phyloP scores from a whole-genome alignment of 768 basidiomycete genomes.

The Rhodotorula kratochvilovae region DNA sequence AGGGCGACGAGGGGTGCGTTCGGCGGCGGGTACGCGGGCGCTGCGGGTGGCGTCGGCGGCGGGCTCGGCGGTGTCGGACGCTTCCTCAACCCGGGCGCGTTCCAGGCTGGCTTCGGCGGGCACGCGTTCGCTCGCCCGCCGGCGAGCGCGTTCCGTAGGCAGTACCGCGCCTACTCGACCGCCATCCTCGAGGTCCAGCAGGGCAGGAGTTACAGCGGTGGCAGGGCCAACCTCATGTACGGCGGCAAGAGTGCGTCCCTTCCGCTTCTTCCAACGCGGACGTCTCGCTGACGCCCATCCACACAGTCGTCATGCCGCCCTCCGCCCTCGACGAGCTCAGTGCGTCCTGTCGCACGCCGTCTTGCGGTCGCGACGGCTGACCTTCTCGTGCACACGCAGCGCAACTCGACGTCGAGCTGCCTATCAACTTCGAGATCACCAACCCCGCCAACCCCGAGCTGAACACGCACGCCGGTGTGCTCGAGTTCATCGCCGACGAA shows the following conservation, averaged over 20 bases:
- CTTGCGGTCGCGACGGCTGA: background rate
- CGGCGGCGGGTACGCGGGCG: slow-evolving; percentile 9
- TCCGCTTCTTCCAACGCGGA: too few relatives aligned
- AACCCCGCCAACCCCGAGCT: slow-evolving; percentile 78
- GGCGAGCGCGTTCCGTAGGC: slow-evolving; percentile 78
- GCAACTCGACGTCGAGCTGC: slow-evolving; percentile 76
- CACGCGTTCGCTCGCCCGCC: slow-evolving; percentile 46
- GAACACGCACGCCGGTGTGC: slow-evolving; percentile 87
- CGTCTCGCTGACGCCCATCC: background rate
- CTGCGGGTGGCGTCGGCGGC: background rate
- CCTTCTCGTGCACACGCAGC: slow-evolving; percentile 47
- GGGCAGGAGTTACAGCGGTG: slow-evolving; percentile 47
- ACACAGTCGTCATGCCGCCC: slow-evolving; percentile 89
- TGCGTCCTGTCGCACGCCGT: slow-evolving; percentile 42
- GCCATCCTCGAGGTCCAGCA: slow-evolving; percentile 43
- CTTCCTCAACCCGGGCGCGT: slow-evolving; percentile 34
- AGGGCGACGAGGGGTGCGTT: too few relatives aligned
- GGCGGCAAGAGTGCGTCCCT: slow-evolving; percentile 85
- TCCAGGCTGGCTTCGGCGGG: slow-evolving; percentile 40
- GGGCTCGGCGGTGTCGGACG: slow-evolving; percentile 23
- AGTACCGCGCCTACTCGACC: slow-evolving; percentile 61
- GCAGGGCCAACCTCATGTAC: slow-evolving; percentile 83
- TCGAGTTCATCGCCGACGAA: slow-evolving; percentile 98
- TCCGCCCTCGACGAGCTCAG: slow-evolving; percentile 83
- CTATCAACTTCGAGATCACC: slow-evolving; percentile 94